These are phyloP conservation scores for Diaporthe sp. DNA, from an alignment of 2,329 filamentous ascomycete species.

Conservation along the genomic window DNA sequence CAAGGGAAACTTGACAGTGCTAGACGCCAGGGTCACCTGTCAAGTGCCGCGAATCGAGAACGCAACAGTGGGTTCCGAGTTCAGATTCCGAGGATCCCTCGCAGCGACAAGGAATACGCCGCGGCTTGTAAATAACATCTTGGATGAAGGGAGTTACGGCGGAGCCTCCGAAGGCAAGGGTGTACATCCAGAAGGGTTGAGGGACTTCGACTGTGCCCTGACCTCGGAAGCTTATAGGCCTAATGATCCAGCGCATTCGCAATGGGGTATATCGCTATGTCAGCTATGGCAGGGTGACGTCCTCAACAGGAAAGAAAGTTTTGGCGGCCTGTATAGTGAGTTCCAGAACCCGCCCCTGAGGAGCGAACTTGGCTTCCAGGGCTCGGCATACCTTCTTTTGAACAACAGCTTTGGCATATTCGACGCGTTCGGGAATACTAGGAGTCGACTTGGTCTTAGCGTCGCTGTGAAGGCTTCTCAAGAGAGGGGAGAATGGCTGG, in stretches of 20 bases:
- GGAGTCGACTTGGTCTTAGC: neutral
- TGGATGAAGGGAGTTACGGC: no score
- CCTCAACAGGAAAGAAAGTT: accelerated
- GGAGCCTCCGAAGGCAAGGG: neutral
- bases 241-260: no score
- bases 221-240: no score
- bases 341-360: neutral
- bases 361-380: neutral
- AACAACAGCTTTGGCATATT: neutral
- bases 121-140: neutral
- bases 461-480: neutral
- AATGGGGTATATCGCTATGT: neutral
- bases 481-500: slow-evolving; percentile 6
- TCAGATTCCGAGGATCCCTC: neutral
- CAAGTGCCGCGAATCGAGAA: neutral
- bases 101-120: neutral
- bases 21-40: slow-evolving; percentile 3
- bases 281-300: neutral
- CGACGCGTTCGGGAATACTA: neutral
- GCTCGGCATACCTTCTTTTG: neutral
- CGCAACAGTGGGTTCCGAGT: neutral
- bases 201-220: neutral
- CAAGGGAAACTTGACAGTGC: neutral
- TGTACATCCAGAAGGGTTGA: neutral
- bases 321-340: slow-evolving; percentile 5